phyloP scores from a whole-genome alignment of 345 rosid species.

The Moricandia arvensis region DNA sequence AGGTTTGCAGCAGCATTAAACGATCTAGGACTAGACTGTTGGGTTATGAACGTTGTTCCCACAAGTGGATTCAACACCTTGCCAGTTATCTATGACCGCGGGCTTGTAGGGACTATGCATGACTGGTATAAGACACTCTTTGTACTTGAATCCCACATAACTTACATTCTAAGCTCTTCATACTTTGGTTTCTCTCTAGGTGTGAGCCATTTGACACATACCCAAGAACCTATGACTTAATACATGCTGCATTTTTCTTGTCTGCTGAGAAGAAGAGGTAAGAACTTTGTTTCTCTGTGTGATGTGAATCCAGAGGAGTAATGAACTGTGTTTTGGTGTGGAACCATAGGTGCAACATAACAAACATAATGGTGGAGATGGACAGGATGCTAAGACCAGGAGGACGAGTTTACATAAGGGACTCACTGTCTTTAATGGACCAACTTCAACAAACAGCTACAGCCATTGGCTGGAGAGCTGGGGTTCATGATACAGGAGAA shows the following conservation, averaged over 20 bases:
- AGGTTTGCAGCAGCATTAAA: conserved; percentile 67
- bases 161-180: background rate
- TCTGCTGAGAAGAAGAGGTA: conserved; percentile 60
- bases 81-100: conserved; percentile 67
- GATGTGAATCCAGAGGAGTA: background rate
- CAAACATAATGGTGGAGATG: conserved; percentile 64
- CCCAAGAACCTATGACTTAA: conserved; percentile 63
- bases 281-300: conserved; percentile 8
- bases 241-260: conserved; percentile 65
- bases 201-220: conserved; percentile 68
- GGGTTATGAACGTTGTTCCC: conserved; percentile 73
- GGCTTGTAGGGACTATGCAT: conserved; percentile 64
- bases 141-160: background rate
- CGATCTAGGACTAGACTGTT: conserved; percentile 52
- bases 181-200: conserved; percentile 34
- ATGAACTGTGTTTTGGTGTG: background rate
- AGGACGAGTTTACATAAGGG: conserved; percentile 56
- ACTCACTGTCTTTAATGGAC: conserved; percentile 45
- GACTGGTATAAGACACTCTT: conserved; percentile 50
- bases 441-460: conserved; percentile 48
- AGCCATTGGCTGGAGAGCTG: conserved; percentile 53
- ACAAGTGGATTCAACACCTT: conserved; percentile 57
- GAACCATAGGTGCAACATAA: conserved; percentile 48
- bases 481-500: conserved; percentile 52
- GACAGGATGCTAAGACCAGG: conserved; percentile 60